These are phyloP conservation scores for Crithidia thermophila DNA, from an alignment of 208 protist species.

Conservation along the genomic window DNA sequence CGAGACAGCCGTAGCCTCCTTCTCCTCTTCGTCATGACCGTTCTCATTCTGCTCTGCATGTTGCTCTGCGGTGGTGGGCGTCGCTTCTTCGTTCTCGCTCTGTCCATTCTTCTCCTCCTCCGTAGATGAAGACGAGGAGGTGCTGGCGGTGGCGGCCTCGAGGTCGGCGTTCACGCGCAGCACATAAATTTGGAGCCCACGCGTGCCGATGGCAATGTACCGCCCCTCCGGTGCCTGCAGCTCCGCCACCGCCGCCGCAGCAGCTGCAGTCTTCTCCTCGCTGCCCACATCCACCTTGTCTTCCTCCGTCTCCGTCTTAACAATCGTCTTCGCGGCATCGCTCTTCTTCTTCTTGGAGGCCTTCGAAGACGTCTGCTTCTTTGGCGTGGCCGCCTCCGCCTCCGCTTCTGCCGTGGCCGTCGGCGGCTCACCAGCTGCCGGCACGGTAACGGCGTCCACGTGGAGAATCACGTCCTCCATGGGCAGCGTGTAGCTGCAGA, in stretches of 20 bases:
- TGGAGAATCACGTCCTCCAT: constrained; percentile 86
- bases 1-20: background rate
- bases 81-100: too few species aligned
- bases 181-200: constrained; percentile 81
- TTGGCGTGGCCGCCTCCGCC: background rate
- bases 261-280: background rate
- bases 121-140: too few species aligned
- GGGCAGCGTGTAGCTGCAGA: constrained; percentile 78
- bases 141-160: constrained; percentile 3
- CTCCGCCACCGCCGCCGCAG: constrained; percentile 12
- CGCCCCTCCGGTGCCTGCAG: constrained; percentile 48
- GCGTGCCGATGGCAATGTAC: constrained; percentile 86
- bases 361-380: constrained; percentile 2
- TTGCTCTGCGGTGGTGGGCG: too few species aligned
- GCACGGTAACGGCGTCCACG: constrained; percentile 76
- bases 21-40: constrained; percentile 19
- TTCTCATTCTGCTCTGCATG: background rate
- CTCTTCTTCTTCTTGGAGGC: constrained; percentile 4
- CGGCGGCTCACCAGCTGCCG: constrained; percentile 2
- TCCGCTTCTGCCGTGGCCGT: background rate
- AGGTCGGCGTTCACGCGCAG: constrained; percentile 43
- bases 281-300: constrained; percentile 2
- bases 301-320: constrained; percentile 17
- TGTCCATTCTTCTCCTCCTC: background rate
- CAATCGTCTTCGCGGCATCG: background rate